Percentiles rank a stretch among this genome's conserved stretches.
These are phyloP conservation scores for Trypanosomatidae sp. DNA, from an alignment of 208 protist genomes.

Conservation along the genomic window DNA sequence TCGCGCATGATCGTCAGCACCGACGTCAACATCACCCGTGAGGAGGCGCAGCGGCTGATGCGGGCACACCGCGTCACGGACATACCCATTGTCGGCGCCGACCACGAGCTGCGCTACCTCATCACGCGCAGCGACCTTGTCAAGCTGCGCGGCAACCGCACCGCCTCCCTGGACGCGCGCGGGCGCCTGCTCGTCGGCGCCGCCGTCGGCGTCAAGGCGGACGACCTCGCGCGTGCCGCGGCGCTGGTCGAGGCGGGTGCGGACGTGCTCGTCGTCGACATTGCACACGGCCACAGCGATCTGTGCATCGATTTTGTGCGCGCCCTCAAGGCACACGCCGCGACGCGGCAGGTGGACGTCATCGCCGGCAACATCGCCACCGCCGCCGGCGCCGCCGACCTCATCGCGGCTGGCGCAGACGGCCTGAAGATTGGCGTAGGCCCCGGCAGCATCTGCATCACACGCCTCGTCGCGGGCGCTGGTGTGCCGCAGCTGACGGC, in stretches of 20 bases:
- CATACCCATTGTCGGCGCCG: slow-evolving; percentile 43
- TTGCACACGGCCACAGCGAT: slow-evolving; percentile 85
- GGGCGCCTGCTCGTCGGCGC: slow-evolving; percentile 74
- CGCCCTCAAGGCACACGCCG: slow-evolving; percentile 50
- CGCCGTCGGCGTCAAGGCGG: slow-evolving; percentile 74
- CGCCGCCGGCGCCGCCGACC: slow-evolving; percentile 52
- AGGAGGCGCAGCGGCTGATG: slow-evolving; percentile 58
- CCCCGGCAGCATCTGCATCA: slow-evolving; percentile 84
- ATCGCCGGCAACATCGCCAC: slow-evolving; percentile 88
- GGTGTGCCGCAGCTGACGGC: slow-evolving; percentile 83
- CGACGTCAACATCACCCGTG: slow-evolving; percentile 41
- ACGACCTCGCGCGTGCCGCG: slow-evolving; percentile 45
- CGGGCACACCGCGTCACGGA: slow-evolving; percentile 33
- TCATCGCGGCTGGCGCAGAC: slow-evolving; percentile 84
- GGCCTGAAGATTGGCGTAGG: slow-evolving; percentile 85
- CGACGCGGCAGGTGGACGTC: slow-evolving; percentile 50
- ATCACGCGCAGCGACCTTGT: slow-evolving; percentile 74
- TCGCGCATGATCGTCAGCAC: slow-evolving; percentile 25
- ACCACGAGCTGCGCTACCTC: slow-evolving; percentile 56
- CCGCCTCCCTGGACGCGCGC: slow-evolving; percentile 52
- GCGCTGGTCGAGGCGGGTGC: slow-evolving; percentile 54
- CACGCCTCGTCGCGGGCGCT: slow-evolving; percentile 69
- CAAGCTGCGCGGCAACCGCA: slow-evolving; percentile 58
- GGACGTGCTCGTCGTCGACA: slow-evolving; percentile 85
- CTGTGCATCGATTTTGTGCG: slow-evolving; percentile 77